Evolutionary conservation across 768 basidiomycete genomes (phyloP).

Genomic region (Harrya chromipes): DNA sequence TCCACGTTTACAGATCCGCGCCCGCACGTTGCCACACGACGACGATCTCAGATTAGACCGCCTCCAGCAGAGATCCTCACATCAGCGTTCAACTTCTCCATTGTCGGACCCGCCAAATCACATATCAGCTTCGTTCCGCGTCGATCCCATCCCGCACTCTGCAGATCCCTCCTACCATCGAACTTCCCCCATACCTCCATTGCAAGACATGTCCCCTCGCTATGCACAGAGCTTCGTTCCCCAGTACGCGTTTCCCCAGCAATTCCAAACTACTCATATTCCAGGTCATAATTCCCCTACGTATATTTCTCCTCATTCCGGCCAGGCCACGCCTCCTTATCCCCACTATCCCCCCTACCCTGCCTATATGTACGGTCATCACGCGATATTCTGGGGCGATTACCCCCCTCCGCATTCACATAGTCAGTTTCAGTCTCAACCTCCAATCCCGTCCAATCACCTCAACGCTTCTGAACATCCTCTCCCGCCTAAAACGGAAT

Average conservation of each 20-base stretch:
- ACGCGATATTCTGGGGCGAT: slow-evolving; percentile 40
- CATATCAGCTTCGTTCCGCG: slow-evolving; percentile 11
- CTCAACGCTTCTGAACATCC: slow-evolving; percentile 13
- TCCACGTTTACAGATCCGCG: slow-evolving; percentile 39
- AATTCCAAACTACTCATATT: slow-evolving; percentile 16
- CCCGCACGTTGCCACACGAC: slow-evolving; percentile 42
- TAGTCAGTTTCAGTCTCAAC: slow-evolving; percentile 19
- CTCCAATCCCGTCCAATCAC: slow-evolving; percentile 5
- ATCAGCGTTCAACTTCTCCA: slow-evolving; percentile 18
- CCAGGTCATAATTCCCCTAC: slow-evolving; percentile 27
- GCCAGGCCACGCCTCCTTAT: slow-evolving; percentile 35
- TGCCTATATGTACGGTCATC: slow-evolving; percentile 33
- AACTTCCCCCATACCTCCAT: slow-evolving; percentile 16
- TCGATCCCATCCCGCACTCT: slow-evolving; percentile 9
- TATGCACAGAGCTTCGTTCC: slow-evolving; percentile 14
- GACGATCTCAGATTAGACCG: slow-evolving; percentile 29
- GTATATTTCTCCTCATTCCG: slow-evolving; percentile 22
- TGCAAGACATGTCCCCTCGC: slow-evolving; percentile 23
- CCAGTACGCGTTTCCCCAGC: slow-evolving; percentile 16
- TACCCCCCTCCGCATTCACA: slow-evolving; percentile 10
- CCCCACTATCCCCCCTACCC: slow-evolving; percentile 35
- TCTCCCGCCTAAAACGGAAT: slow-evolving; percentile 9
- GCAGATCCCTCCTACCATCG: slow-evolving; percentile 18
- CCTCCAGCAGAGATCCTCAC: slow-evolving; percentile 11
- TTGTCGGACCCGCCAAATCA: slow-evolving; percentile 15